Percentiles rank a stretch among this genome's conserved stretches.
phyloP scores from a whole-genome alignment of 2,329 filamentous ascomycete species.

The Pseudogymnoascus sp. region DNA sequence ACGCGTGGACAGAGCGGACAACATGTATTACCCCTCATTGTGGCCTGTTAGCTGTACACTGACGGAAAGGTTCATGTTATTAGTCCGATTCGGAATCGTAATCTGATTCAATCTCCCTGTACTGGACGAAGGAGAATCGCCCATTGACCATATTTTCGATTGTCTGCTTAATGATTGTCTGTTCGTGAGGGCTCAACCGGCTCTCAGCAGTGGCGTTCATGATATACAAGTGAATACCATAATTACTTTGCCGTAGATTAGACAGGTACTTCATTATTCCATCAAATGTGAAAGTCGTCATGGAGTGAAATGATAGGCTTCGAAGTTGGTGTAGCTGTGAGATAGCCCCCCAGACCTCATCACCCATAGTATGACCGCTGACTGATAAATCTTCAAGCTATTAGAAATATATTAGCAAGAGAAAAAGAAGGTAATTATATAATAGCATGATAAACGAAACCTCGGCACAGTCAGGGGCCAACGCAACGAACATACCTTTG shows the following conservation, averaged over 20 bases:
- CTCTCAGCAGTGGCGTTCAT: constrained; percentile 28
- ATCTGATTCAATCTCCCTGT: constrained; percentile 26
- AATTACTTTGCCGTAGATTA: constrained; percentile 32
- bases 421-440: neutral
- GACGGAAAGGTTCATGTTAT: neutral
- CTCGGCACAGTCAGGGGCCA: neutral
- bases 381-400: constrained; percentile 52
- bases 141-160: constrained; percentile 30
- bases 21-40: neutral
- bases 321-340: constrained; percentile 44
- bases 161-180: constrained; percentile 24
- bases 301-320: constrained; percentile 47
- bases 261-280: constrained; percentile 42
- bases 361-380: constrained; percentile 47
- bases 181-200: constrained; percentile 25
- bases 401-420: neutral
- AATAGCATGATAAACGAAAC: constrained; percentile 1
- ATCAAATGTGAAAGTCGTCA: constrained; percentile 48
- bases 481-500: constrained; percentile 19
- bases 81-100: constrained; percentile 28
- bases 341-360: constrained; percentile 41
- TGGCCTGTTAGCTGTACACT: neutral
- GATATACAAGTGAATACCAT: constrained; percentile 29
- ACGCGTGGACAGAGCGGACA: neutral
- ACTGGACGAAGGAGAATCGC: constrained; percentile 31